Evolutionary conservation across 2,329 filamentous ascomycete genomes (phyloP).

Genomic region (Westerdykella ornata): DNA sequence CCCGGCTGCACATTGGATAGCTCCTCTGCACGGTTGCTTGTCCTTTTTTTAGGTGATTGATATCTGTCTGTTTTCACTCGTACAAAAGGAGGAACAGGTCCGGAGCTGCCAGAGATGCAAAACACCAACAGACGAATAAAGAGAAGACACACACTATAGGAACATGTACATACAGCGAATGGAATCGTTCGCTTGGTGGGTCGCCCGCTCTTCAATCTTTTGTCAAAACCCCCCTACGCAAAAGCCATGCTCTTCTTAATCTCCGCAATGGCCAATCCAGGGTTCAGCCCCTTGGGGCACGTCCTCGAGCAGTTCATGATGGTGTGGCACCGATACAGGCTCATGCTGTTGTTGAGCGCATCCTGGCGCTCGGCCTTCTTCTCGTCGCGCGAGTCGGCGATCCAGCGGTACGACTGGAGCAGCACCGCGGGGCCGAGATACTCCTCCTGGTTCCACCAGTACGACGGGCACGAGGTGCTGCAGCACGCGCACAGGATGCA

Average conservation of each 20-base stretch:
- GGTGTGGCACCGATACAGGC: slow-evolving; percentile 96
- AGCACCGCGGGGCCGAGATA: slow-evolving; percentile 96
- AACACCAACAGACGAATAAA: neutral
- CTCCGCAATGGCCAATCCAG: slow-evolving; percentile 88
- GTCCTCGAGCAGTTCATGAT: slow-evolving; percentile 98
- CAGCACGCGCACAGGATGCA: slow-evolving; percentile 99
- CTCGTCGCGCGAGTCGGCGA: slow-evolving; percentile 92
- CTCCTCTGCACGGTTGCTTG: too few species aligned
- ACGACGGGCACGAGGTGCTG: slow-evolving; percentile 97
- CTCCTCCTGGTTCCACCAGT: slow-evolving; percentile 99
- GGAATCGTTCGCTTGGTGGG: neutral
- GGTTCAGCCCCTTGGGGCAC: slow-evolving; percentile 97
- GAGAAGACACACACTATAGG: neutral
- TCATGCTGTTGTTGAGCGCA: slow-evolving; percentile 97
- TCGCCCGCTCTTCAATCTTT: neutral
- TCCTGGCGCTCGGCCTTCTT: slow-evolving; percentile 79
- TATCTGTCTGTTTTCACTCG: too few species aligned
- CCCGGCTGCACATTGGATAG: too few species aligned
- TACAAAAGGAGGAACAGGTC: too few species aligned
- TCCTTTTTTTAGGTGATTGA: too few species aligned
- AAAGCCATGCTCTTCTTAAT: slow-evolving; percentile 95
- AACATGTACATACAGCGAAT: slow-evolving; percentile 9
- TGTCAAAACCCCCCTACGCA: slow-evolving; percentile 13
- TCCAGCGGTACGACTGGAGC: slow-evolving; percentile 96
- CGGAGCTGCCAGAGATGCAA: neutral